Evolutionary conservation across 108 stramenopile genomes (phyloP), one percentile per base, ranked within the genome.

Genomic region (Skeletonema menzelii): DNA sequence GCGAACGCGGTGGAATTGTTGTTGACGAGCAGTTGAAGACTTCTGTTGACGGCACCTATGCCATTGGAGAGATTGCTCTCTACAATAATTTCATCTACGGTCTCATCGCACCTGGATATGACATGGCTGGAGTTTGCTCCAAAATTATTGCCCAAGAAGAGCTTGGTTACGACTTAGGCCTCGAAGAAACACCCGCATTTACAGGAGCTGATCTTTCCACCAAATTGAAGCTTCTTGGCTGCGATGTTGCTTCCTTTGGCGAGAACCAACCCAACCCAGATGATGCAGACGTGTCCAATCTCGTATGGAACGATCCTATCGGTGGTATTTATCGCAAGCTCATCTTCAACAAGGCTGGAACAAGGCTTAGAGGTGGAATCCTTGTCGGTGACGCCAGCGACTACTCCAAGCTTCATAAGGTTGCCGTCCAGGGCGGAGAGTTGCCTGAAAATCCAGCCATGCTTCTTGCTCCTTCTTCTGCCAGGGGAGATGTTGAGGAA

Each of bases 31-130:
- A 89, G 59, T 64, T 97, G 73, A 74, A 77, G 24, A 96, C 97
- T 19, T 81, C 83, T 28, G 89, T 73, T 30, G 80, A 91, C 26
- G 87, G 89, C 58, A 89, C 96, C 49, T 96, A 91, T 58, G 97
- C 97, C 56, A 91, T 96, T 67, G 97, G 97, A 40, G 97, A 97
- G 70, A 87, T 94, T 46, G 97, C 94, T 30, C 80, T 96, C 8
- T 89, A 97, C 84, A 87, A 92, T 27, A 96, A 95, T 70, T 94
- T 94, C 79, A 95, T 96, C 69, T 97, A 97, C 70, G 97, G 97
- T 35, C 81, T 97, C 26, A 92, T 97, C 63, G 97, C 95, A 26
- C 97, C 97, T 2, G 92, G 92, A 26, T 97, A 96, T 69, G 86
- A 82, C 34, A 96, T 96, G 95, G 95, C 97, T 7, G 93, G 85